Evolutionary conservation across 306 rosid genomes (phyloP).

Genomic region (Dryas drummondii): DNA sequence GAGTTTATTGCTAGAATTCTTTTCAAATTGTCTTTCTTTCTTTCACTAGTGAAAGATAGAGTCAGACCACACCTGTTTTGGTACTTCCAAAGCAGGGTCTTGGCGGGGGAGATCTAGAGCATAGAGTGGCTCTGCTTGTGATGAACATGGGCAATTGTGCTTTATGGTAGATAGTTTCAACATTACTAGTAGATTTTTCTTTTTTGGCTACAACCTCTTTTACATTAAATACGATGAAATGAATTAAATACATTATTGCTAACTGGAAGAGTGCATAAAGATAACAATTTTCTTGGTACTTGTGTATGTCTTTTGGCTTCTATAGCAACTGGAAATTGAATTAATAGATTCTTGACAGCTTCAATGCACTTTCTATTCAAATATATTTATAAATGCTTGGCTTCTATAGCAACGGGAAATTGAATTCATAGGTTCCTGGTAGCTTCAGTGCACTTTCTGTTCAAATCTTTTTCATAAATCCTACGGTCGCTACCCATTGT

Average conservation of each 20-base stretch:
- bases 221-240: not conserved
- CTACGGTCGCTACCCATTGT: not conserved
- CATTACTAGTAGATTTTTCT: not conserved
- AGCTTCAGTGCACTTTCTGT: not conserved
- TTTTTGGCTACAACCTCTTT: not conserved
- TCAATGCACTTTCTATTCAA: not conserved
- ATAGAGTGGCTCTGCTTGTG: not conserved
- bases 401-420: not conserved
- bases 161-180: not conserved
- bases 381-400: not conserved
- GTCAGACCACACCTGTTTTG: not conserved
- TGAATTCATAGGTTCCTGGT: not conserved
- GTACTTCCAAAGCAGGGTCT: conserved; percentile 1
- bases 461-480: not conserved
- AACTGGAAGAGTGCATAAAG: not conserved
- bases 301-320: not conserved
- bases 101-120: not conserved
- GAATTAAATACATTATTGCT: not conserved
- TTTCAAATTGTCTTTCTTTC: conserved; percentile 1
- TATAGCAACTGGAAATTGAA: not conserved
- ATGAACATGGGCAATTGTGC: not conserved
- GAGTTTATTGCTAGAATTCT: not conserved
- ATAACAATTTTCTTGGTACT: not conserved
- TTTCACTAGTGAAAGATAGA: not conserved
- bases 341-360: not conserved